Evolutionary conservation across 1,139 yeast genomes (phyloP).

Genomic region (Arxiozyma telluris): DNA sequence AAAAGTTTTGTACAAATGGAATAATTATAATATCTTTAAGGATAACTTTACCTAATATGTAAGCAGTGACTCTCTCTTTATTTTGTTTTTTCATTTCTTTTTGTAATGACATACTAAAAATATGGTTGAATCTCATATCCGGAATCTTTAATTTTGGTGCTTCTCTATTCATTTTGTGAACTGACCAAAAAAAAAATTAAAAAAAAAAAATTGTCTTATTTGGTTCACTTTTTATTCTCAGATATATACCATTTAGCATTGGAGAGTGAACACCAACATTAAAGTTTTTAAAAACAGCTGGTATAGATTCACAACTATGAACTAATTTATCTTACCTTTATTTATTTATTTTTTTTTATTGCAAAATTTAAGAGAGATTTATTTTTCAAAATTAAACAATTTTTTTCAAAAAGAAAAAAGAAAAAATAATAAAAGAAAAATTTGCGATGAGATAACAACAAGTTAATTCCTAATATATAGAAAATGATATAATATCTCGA

Average conservation of each 20-base stretch:
- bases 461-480: too few species aligned
- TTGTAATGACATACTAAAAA: constrained; percentile 45
- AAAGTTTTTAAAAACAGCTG: too few species aligned
- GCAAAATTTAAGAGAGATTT: too few species aligned
- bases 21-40: constrained; percentile 56
- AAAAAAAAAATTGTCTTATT: background rate
- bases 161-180: background rate
- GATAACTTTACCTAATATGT: constrained; percentile 48
- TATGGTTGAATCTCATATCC: constrained; percentile 55
- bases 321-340: too few species aligned
- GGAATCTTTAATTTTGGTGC: constrained; percentile 31
- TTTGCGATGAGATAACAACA: background rate
- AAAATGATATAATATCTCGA: background rate
- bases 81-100: constrained; percentile 21
- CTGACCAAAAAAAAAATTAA: background rate
- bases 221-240: background rate
- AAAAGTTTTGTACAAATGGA: constrained; percentile 57
- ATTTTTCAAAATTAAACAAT: background rate
- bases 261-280: background rate
- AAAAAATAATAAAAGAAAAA: too few species aligned
- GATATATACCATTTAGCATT: too few species aligned
- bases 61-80: constrained; percentile 29
- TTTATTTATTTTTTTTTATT: too few species aligned
- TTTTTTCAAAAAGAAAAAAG: too few species aligned
- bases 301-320: background rate